Conservation (phyloP, 2,329 filamentous ascomycete genomes). For the Chrysoporthe deuterocubensis region DNA sequence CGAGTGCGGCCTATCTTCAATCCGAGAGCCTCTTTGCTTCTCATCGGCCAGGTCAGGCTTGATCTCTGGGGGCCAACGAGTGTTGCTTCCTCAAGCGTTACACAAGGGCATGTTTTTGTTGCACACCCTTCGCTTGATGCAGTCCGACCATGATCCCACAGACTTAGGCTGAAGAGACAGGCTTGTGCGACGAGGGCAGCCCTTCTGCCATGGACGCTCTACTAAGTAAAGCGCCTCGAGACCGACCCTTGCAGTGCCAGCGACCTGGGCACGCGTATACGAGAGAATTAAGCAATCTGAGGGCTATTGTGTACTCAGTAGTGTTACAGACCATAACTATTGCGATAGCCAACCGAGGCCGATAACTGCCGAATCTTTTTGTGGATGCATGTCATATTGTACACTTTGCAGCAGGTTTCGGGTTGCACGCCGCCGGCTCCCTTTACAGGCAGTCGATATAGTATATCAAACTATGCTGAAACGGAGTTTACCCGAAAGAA, state of each 20-base stretch:
- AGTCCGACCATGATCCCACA: not conserved
- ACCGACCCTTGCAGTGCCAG: not conserved
- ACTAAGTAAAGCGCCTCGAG: not conserved
- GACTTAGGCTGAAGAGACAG: not conserved
- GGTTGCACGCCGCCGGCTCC: not conserved
- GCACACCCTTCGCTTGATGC: not conserved
- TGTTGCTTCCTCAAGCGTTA: slow-evolving; percentile 13
- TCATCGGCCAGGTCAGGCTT: no score
- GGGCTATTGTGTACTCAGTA: not conserved
- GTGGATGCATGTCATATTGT: not conserved
- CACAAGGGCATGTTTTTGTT: not conserved
- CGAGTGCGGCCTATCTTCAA: not conserved
- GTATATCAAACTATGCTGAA: not conserved
- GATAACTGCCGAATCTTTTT: not conserved
- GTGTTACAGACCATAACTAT: no score
- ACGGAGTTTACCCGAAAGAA: not conserved
- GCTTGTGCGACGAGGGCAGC: not conserved
- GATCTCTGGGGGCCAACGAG: slow-evolving; percentile 14
- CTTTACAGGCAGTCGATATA: not conserved
- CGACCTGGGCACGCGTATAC: not conserved
- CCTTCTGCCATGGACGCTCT: not conserved
- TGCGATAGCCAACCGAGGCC: no score
- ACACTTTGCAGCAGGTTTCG: not conserved
- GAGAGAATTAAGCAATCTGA: not conserved
- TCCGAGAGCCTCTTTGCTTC: not conserved